phyloP scores from a whole-genome alignment of 768 basidiomycete genomes.

The Amanita muscaria region DNA sequence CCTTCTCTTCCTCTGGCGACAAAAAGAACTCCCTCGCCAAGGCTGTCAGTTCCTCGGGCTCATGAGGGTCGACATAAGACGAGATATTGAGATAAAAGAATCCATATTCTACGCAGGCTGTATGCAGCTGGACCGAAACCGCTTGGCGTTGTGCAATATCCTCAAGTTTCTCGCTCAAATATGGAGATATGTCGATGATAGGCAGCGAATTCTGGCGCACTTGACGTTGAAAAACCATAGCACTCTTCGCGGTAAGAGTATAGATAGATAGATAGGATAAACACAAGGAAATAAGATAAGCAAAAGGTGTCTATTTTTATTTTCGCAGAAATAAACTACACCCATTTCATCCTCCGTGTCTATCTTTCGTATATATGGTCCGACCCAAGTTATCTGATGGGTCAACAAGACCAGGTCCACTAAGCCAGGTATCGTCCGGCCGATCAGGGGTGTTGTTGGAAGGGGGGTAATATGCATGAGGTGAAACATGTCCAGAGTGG shows the following conservation, averaged over 20 bases:
- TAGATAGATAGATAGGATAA: constrained; percentile 9
- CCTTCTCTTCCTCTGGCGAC: constrained; percentile 70
- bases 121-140: constrained; percentile 52
- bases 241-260: background rate
- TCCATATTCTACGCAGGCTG: constrained; percentile 69
- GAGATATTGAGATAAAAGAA: constrained; percentile 86
- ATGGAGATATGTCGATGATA: constrained; percentile 66
- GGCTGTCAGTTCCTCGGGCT: constrained; percentile 55
- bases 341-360: constrained; percentile 25
- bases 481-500: constrained; percentile 2
- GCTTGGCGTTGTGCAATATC: constrained; percentile 31
- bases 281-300: constrained; percentile 3
- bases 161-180: constrained; percentile 31
- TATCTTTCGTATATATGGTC: constrained; percentile 53
- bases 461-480: background rate
- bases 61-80: constrained; percentile 41
- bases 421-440: constrained; percentile 5
- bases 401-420: constrained; percentile 9
- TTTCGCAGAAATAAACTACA: background rate
- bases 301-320: too few relatives aligned
- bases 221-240: background rate
- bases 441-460: background rate
- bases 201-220: constrained; percentile 34
- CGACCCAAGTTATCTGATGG: constrained; percentile 19
- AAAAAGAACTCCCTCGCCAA: constrained; percentile 69